Evolutionary conservation across 352 stramenopile species (phyloP), one percentile per base, ranked within the genome.

Genomic region (Saprolegnia parasitica): DNA sequence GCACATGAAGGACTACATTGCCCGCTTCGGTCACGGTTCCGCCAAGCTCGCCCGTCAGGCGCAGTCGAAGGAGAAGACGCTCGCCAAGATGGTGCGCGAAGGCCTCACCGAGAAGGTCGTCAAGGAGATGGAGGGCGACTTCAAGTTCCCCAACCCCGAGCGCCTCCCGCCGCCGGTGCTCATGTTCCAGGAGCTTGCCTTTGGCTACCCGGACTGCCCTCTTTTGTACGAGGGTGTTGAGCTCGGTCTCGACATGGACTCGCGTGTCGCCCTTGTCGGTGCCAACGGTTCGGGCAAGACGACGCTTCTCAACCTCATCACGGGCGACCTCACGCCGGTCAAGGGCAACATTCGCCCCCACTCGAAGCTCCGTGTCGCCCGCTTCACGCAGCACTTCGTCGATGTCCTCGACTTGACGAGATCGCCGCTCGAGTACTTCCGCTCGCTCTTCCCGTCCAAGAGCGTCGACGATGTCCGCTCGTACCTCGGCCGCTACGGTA

Each of bases 1-100:
- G 81, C 88, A 95, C 81, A 99, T 98, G 96, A 99, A 98, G 82
- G 95, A 99, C 74, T 99, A 99, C 83, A 98, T 99, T 81, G 97
- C 96, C 35, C 84, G 88, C n/a, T 99, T 99, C 75, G 97, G 97
- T 74, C 97, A 99, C 86, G 97, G 97, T 74, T 98, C 85, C 21
- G 91, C 93, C 56, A 99, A 99, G 81, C 91, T 99, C 74, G 96
- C 96, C 16, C 96, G 97, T 72, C 97, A 99, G 76, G 96, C 96
- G 6, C 95, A 99, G 78, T 97, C 83, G 77, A 99, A 99, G 77
- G 94, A 98, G 79, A 98, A 98, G 81, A 98, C 97, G n/a, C 83
- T 99, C 42, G 88, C 93, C 66, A 99, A 99, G 80, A 99, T 99
- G 96, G 86, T 98, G 58, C 86, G 95, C 42, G 90, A 90, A 24